Conservation (phyloP, 2,329 filamentous ascomycete genomes). For the Nemania diffusa region DNA sequence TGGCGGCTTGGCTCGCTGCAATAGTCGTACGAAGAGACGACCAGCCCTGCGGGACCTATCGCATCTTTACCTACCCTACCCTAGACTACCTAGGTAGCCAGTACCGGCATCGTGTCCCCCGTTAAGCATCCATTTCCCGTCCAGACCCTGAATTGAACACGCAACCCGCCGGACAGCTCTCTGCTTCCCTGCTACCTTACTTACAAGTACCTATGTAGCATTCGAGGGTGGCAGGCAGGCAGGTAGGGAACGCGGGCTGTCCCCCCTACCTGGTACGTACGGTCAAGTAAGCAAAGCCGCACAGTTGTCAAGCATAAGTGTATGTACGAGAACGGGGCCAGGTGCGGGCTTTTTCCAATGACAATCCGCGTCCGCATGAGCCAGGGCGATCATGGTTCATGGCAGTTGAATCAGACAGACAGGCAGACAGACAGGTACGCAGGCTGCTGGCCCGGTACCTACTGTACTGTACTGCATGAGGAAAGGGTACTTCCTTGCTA, state of each 20-base stretch:
- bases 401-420: slow-evolving; percentile 49
- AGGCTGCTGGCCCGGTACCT: slow-evolving; percentile 38
- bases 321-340: slow-evolving; percentile 44
- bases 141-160: slow-evolving; percentile 37
- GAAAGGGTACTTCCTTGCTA: slow-evolving; percentile 37
- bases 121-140: slow-evolving; percentile 32
- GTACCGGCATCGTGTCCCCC: slow-evolving; percentile 36
- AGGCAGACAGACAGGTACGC: no score
- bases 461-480: slow-evolving; percentile 38
- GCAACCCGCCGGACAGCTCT: slow-evolving; percentile 35
- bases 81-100: slow-evolving; percentile 12
- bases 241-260: slow-evolving; percentile 10
- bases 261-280: slow-evolving; percentile 32
- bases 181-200: slow-evolving; percentile 23
- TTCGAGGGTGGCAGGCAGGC: slow-evolving; percentile 5
- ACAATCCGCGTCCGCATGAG: slow-evolving; percentile 38
- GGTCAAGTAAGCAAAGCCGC: slow-evolving; percentile 35
- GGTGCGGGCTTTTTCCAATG: slow-evolving; percentile 39
- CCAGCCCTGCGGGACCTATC: slow-evolving; percentile 26
- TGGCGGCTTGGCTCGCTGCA: slow-evolving; percentile 33
- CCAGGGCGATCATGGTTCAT: slow-evolving; percentile 56
- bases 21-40: slow-evolving; percentile 33
- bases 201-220: neutral
- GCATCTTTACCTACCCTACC: slow-evolving; percentile 20
- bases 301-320: slow-evolving; percentile 44